Conservation (phyloP, 2,329 filamentous ascomycete genomes). For the Helicocarpus griseus region DNA sequence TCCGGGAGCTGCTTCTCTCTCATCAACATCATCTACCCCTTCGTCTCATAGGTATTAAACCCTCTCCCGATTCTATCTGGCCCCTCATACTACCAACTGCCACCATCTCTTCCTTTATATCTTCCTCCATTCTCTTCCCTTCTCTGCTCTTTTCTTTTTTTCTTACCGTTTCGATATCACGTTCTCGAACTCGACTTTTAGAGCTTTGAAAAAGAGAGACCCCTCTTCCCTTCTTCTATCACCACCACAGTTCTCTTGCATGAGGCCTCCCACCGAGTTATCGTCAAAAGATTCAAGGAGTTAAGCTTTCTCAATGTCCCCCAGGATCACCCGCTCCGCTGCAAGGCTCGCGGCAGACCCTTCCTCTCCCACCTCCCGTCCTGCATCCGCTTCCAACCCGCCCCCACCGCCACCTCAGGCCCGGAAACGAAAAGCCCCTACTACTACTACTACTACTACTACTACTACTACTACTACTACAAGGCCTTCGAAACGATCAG, state of each 20-base stretch:
- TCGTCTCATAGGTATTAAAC: slow-evolving; percentile 28
- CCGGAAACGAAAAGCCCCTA: slow-evolving; percentile 67
- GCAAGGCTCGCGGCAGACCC: slow-evolving; percentile 73
- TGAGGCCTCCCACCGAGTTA: background rate
- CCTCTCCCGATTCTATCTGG: slow-evolving; percentile 12
- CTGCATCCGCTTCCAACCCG: slow-evolving; percentile 34
- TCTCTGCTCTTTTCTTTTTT: slow-evolving; percentile 6
- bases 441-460: too few relatives aligned
- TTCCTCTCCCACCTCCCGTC: slow-evolving; percentile 42
- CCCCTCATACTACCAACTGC: background rate
- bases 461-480: too few relatives aligned
- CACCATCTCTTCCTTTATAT: slow-evolving; percentile 5
- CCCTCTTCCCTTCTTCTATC: slow-evolving; percentile 1
- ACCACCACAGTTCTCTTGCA: slow-evolving; percentile 4
- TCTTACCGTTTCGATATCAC: slow-evolving; percentile 6
- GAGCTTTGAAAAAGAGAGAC: background rate
- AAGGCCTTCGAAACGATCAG: slow-evolving; percentile 31
- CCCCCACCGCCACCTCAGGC: slow-evolving; percentile 36
- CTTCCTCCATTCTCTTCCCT: slow-evolving; percentile 9
- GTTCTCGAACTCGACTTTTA: slow-evolving; percentile 4
- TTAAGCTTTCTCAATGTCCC: slow-evolving; percentile 70
- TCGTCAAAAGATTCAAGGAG: slow-evolving; percentile 12
- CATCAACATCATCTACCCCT: slow-evolving; percentile 19
- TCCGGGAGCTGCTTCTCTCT: slow-evolving; percentile 16
- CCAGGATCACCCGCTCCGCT: slow-evolving; percentile 92